A percentile compares a stretch with the other conserved stretches of the same genome.
Conservation (phyloP, 352 stramenopile genomes). For the Globisporangium carolinianum region DNA sequence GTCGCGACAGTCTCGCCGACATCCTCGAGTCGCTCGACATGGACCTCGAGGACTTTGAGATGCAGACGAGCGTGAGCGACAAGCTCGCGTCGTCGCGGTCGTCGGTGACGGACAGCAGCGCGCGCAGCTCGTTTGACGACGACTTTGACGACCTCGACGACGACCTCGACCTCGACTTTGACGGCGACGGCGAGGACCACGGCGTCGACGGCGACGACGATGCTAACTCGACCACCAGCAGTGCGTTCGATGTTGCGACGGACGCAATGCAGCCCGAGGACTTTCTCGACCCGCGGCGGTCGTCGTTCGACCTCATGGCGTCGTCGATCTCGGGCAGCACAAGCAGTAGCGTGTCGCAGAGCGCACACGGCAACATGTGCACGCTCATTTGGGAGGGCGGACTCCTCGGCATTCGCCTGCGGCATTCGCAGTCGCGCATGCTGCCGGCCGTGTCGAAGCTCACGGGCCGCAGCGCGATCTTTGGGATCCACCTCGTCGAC, state of each 20-base stretch:
- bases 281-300: slow-evolving; percentile 52
- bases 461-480: slow-evolving; percentile 79
- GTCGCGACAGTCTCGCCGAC: slow-evolving; percentile 68
- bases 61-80: slow-evolving; percentile 12
- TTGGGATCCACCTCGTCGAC: slow-evolving; percentile 80
- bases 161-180: slow-evolving; percentile 35
- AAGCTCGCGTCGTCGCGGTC: slow-evolving; percentile 14
- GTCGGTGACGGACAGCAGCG: neutral
- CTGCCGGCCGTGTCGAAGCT: slow-evolving; percentile 80
- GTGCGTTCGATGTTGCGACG: slow-evolving; percentile 5
- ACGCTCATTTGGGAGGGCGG: slow-evolving; percentile 82
- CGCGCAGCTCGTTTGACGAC: slow-evolving; percentile 59
- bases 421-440: slow-evolving; percentile 75
- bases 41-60: slow-evolving; percentile 73
- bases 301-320: slow-evolving; percentile 64
- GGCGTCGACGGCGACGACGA: slow-evolving; percentile 28
- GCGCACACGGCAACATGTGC: slow-evolving; percentile 56
- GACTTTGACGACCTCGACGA: slow-evolving; percentile 45
- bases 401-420: slow-evolving; percentile 61
- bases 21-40: slow-evolving; percentile 83
- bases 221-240: neutral
- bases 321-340: slow-evolving; percentile 64
- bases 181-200: slow-evolving; percentile 48
- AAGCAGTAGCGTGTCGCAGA: slow-evolving; percentile 50
- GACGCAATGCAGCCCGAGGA: slow-evolving; percentile 27